phyloP scores from a whole-genome alignment of 2,329 filamentous ascomycete genomes.

The Trichoderma sp. region DNA sequence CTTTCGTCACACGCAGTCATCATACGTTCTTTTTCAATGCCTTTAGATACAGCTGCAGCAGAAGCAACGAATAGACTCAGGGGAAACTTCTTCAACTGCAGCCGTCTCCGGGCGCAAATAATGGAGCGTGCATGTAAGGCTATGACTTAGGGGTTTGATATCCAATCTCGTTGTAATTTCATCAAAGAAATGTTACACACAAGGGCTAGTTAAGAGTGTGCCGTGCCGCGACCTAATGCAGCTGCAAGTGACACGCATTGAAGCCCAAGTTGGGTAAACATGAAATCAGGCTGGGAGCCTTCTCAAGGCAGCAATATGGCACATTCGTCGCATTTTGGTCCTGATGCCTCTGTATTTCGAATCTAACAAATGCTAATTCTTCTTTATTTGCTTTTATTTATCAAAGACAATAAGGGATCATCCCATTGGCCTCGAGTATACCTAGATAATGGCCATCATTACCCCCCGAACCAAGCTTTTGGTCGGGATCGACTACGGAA shows the following conservation, averaged over 20 bases:
- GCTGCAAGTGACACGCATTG: neutral
- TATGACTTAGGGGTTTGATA: neutral
- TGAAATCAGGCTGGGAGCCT: neutral
- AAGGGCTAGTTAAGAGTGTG: neutral
- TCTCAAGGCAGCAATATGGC: neutral
- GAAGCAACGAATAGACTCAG: neutral
- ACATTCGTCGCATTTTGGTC: neutral
- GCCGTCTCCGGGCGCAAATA: neutral
- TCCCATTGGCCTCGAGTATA: neutral
- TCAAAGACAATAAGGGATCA: neutral
- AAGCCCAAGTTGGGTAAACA: neutral
- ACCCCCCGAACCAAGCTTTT: neutral
- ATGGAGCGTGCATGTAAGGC: neutral
- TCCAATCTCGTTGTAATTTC: neutral
- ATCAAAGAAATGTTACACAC: neutral
- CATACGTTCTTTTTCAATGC: neutral
- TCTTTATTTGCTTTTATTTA: neutral
- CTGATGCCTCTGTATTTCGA: fast-evolving
- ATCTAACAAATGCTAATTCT: neutral
- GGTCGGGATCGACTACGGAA: neutral
- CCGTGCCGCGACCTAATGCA: neutral
- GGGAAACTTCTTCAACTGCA: neutral
- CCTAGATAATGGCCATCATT: neutral
- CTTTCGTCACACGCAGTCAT: neutral
- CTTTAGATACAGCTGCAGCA: neutral